phyloP scores from a whole-genome alignment of 768 basidiomycete genomes.

The Amanita thiersii region DNA sequence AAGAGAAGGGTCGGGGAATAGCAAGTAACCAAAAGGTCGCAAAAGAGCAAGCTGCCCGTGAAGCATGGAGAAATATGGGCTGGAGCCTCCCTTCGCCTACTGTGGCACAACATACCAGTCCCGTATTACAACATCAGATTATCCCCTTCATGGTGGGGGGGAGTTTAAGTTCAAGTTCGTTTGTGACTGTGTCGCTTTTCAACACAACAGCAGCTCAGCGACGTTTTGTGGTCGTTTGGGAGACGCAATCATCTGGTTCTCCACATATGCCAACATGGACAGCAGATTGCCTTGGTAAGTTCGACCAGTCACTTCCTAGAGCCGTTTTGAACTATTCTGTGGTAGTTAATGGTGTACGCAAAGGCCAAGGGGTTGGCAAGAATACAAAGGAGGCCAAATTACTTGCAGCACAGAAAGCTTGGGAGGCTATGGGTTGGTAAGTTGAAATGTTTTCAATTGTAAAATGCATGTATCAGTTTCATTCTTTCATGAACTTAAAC shows the following conservation, averaged over 20 bases:
- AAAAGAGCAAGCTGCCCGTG: conserved; percentile 4
- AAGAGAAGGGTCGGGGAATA: not conserved
- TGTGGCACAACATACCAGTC: not conserved
- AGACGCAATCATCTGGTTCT: not conserved
- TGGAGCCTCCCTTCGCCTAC: not conserved
- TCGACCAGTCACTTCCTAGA: not conserved
- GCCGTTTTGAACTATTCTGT: not conserved
- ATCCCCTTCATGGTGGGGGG: too few species aligned
- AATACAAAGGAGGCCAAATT: conserved; percentile 3
- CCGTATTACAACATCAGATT: too few species aligned
- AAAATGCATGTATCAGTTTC: conserved; percentile 1
- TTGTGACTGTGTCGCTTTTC: conserved; percentile 1
- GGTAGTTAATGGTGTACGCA: conserved; percentile 1
- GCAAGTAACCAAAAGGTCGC: conserved; percentile 1
- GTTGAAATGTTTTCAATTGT: not conserved
- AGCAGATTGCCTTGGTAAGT: conserved; percentile 1
- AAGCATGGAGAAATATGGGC: conserved; percentile 7
- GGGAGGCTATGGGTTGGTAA: conserved; percentile 3
- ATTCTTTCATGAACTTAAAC: too few species aligned
- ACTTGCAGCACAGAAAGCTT: not conserved
- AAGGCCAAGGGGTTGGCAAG: not conserved
- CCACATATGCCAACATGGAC: conserved; percentile 3
- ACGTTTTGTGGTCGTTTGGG: not conserved
- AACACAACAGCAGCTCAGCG: conserved; percentile 1
- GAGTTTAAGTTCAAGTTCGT: not conserved